A percentile compares a stretch with the other conserved stretches of the same genome.
These are phyloP conservation scores for Lepidopterella palustris DNA, from an alignment of 495 filamentous ascomycete genomes.

Conservation along the genomic window DNA sequence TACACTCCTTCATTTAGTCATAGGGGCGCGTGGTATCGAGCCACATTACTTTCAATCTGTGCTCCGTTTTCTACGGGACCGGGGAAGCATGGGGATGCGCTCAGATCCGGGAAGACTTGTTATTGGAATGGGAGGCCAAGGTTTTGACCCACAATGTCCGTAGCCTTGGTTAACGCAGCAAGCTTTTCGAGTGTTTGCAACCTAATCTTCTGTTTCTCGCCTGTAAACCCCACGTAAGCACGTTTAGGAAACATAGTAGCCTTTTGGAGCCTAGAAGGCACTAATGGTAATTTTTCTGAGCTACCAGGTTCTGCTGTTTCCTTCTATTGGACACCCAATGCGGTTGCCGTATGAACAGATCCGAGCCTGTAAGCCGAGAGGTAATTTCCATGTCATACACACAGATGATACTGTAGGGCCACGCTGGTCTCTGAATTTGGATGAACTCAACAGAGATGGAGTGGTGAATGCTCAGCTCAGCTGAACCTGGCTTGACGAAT, in stretches of 20 bases:
- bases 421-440: neutral
- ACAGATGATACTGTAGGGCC: neutral
- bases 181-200: neutral
- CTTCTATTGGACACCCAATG: neutral
- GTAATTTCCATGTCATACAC: neutral
- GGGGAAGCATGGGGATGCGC: too few relatives aligned
- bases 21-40: too few relatives aligned
- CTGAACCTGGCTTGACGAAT: neutral
- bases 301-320: neutral
- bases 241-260: neutral
- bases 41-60: too few relatives aligned
- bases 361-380: neutral
- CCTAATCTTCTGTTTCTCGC: neutral
- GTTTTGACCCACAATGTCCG: neutral
- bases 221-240: neutral
- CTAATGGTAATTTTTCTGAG: neutral
- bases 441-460: neutral
- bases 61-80: too few relatives aligned
- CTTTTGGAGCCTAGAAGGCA: neutral
- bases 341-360: neutral
- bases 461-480: neutral
- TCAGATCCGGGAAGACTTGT: too few relatives aligned
- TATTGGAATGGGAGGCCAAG: too few relatives aligned
- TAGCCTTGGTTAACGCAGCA: neutral
- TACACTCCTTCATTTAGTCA: too few relatives aligned